A percentile compares a stretch with the other conserved stretches of the same genome.
Conservation (phyloP, 2,329 filamentous ascomycete genomes). For the Colletotrichum filicis region DNA sequence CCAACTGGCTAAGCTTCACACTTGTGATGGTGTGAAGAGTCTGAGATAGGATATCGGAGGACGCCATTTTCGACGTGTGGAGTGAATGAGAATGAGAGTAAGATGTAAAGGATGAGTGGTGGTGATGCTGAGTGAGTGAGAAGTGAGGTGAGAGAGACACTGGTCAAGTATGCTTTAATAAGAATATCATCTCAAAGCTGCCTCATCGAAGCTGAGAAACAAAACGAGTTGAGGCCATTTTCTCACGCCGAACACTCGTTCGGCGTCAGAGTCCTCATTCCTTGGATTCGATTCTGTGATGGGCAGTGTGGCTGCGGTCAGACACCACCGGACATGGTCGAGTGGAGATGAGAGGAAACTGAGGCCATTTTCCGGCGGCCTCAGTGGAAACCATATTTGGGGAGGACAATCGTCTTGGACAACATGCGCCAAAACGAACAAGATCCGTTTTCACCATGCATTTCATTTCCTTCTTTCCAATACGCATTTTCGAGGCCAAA, state of each 20-base stretch:
- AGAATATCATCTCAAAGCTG: neutral
- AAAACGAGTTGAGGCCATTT: neutral
- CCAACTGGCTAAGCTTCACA: constrained; percentile 67
- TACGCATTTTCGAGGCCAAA: neutral
- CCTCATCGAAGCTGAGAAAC: neutral
- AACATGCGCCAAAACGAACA: neutral
- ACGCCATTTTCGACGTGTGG: constrained; percentile 43
- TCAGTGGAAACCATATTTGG: neutral
- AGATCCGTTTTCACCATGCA: neutral
- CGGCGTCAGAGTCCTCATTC: neutral
- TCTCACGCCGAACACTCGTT: neutral
- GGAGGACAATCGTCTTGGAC: no score
- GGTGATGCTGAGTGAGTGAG: neutral
- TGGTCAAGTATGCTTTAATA: neutral
- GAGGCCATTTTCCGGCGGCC: neutral
- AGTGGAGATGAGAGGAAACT: neutral
- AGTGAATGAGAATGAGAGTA: neutral
- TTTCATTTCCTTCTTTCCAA: neutral
- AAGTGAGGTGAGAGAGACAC: neutral
- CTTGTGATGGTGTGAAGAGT: constrained; percentile 65
- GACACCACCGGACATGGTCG: neutral
- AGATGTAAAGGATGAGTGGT: neutral
- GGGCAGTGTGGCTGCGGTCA: neutral
- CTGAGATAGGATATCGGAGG: constrained; percentile 55
- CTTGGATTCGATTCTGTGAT: neutral